A percentile compares a stretch with the other conserved stretches of the same genome.
phyloP scores from a whole-genome alignment of 2,329 filamentous ascomycete species.

The Xylogone sp. region DNA sequence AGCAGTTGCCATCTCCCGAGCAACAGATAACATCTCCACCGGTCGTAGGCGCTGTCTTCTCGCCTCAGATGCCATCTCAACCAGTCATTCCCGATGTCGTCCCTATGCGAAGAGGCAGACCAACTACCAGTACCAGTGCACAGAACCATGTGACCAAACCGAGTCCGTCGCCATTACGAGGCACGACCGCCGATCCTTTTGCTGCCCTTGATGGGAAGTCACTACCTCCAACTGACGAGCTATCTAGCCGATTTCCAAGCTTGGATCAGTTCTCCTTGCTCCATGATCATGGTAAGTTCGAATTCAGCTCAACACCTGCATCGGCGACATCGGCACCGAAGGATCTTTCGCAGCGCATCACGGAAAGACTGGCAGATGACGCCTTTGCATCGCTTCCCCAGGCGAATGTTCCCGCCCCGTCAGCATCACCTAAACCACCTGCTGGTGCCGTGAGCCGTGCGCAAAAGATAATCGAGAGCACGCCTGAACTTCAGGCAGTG shows the following conservation, averaged over 20 bases:
- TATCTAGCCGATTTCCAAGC: conserved; percentile 82
- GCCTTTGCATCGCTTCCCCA: conserved; percentile 58
- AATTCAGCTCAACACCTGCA: conserved; percentile 61
- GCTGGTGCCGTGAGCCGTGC: conserved; percentile 51
- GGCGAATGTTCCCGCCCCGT: conserved; percentile 6
- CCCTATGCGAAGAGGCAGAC: conserved; percentile 87
- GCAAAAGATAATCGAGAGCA: conserved; percentile 60
- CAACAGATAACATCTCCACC: conserved; percentile 46
- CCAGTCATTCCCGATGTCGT: conserved; percentile 81
- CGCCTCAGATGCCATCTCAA: conserved; percentile 67
- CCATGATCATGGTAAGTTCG: conserved; percentile 83
- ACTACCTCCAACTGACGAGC: conserved; percentile 63
- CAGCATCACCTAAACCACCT: conserved; percentile 12
- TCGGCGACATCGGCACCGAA: conserved; percentile 38
- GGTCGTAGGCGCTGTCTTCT: conserved; percentile 75
- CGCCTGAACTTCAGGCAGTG: conserved; percentile 51
- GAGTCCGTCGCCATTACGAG: conserved; percentile 66
- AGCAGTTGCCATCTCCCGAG: conserved; percentile 55
- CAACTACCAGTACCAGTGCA: conserved; percentile 51
- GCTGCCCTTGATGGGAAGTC: conserved; percentile 76
- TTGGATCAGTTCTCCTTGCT: conserved; percentile 90
- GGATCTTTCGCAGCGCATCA: conserved; percentile 61
- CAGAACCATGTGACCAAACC: conserved; percentile 46
- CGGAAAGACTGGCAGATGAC: conserved; percentile 77
- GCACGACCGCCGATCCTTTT: conserved; percentile 77